These are phyloP conservation scores for Pestalotiopsis sp. DNA, from an alignment of 2,329 filamentous ascomycete genomes.

Conservation along the genomic window DNA sequence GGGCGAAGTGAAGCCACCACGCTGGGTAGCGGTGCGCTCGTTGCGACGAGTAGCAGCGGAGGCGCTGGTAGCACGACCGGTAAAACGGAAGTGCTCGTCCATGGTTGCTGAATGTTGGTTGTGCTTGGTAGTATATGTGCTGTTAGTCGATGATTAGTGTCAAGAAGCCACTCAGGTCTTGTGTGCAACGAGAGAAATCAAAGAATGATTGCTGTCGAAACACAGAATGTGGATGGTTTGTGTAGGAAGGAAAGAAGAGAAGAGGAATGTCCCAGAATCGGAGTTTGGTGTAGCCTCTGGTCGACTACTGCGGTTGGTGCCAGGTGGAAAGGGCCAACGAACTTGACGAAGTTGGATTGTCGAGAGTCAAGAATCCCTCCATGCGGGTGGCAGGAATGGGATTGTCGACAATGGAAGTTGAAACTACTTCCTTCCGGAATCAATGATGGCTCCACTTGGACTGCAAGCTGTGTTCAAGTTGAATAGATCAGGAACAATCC, in stretches of 20 bases:
- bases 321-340: background rate
- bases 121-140: background rate
- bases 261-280: background rate
- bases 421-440: background rate
- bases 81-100: background rate
- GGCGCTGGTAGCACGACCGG: constrained; percentile 1
- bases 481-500: background rate
- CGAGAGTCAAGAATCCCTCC: background rate
- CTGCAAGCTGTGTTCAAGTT: no score
- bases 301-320: background rate
- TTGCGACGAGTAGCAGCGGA: background rate
- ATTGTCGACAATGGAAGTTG: background rate
- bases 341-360: background rate
- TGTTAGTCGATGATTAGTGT: background rate
- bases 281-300: background rate
- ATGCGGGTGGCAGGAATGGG: background rate
- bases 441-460: background rate
- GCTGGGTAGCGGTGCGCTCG: background rate
- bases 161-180: background rate
- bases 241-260: background rate
- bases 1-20: constrained; percentile 11
- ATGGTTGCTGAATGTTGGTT: background rate
- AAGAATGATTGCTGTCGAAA: background rate
- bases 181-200: background rate
- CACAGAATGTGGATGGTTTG: background rate